A percentile compares a stretch with the other conserved stretches of the same genome.
Evolutionary conservation across 2,329 filamentous ascomycete genomes (phyloP).

Genomic region (Aspergillus oerlinghausenensis): DNA sequence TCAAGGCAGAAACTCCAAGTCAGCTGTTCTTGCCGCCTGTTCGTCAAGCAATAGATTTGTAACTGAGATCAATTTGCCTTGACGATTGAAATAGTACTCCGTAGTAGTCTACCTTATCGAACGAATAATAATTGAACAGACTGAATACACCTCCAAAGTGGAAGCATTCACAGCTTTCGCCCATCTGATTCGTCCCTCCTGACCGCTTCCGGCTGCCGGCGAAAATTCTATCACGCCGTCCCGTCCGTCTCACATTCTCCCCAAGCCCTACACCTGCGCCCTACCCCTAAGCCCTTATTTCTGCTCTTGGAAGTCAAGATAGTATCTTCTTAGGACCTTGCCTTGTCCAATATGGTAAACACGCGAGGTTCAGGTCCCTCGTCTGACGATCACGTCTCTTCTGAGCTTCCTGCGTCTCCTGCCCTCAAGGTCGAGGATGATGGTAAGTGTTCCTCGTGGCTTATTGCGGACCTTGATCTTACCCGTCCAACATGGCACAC

Average conservation of each 20-base stretch:
- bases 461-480: not conserved
- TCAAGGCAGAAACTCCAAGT: not conserved
- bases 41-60: not conserved
- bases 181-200: not conserved
- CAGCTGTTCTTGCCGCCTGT: not conserved
- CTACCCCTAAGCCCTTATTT: conserved; percentile 48
- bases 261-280: conserved; percentile 43
- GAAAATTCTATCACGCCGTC: conserved; percentile 20
- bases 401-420: conserved; percentile 27
- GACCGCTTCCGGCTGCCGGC: conserved; percentile 7
- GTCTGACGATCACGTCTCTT: conserved; percentile 25
- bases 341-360: conserved; percentile 30
- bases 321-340: conserved; percentile 17
- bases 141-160: not conserved
- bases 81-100: not conserved
- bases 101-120: not conserved
- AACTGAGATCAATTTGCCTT: not conserved
- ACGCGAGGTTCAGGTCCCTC: conserved; percentile 24
- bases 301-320: conserved; percentile 40
- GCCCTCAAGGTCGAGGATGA: conserved; percentile 24
- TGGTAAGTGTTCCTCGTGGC: conserved; percentile 27
- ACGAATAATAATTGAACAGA: not conserved
- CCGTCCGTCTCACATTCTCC: conserved; percentile 14
- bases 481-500: not conserved
- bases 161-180: not conserved